These are phyloP conservation scores for Catenaria anguillulae DNA, from an alignment of 371 early-diverging fungal genomes.

Conservation along the genomic window DNA sequence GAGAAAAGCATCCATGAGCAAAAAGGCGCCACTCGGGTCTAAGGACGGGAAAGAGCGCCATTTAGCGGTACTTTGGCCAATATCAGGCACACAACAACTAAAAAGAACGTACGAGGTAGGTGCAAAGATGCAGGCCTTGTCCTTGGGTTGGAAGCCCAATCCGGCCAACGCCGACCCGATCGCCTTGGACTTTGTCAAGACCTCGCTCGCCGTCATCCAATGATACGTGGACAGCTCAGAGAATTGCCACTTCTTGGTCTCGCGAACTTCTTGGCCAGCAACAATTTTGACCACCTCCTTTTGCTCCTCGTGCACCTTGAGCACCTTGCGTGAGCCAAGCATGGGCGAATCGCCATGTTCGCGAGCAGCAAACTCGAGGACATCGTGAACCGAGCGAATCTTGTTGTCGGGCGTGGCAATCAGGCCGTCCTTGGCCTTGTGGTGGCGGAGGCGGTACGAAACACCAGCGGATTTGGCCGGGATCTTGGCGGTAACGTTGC, in stretches of 20 bases:
- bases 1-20: slow-evolving; percentile 39
- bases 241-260: slow-evolving; percentile 68
- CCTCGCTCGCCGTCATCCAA: slow-evolving; percentile 52
- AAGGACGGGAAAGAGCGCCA: neutral
- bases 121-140: slow-evolving; percentile 58
- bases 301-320: slow-evolving; percentile 50
- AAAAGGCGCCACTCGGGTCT: slow-evolving; percentile 25
- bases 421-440: neutral
- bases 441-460: neutral
- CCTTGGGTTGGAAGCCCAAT: slow-evolving; percentile 42
- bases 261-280: slow-evolving; percentile 41
- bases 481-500: neutral
- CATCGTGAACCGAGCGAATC: neutral
- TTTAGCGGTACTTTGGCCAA: neutral
- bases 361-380: neutral
- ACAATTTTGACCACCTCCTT: slow-evolving; percentile 55
- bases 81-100: neutral
- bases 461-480: neutral
- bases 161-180: slow-evolving; percentile 52
- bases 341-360: slow-evolving; percentile 17
- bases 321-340: slow-evolving; percentile 51
- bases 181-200: slow-evolving; percentile 21
- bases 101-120: slow-evolving; percentile 56
- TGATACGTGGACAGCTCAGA: slow-evolving; percentile 50
- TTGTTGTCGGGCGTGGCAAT: neutral